Evolutionary conservation across 228 moss, liverwort and hornwort genomes (phyloP).

Genomic region (Sphagnum magellanicum): DNA sequence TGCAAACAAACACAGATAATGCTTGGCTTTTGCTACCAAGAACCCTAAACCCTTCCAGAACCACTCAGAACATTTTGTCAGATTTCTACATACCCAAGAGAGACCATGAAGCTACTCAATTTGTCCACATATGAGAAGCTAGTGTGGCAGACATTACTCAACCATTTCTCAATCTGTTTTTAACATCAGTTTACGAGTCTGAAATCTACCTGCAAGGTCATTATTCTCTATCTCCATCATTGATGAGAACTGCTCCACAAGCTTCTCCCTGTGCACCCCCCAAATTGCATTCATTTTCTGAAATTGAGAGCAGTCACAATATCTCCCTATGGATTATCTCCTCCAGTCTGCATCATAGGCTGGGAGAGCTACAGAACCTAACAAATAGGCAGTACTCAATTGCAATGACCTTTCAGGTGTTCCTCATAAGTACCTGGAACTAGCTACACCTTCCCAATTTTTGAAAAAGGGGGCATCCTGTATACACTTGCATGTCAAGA

Average conservation of each 20-base stretch:
- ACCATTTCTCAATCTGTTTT: not conserved
- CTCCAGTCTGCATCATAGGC: not conserved
- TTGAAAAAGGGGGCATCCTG: constrained; percentile 89
- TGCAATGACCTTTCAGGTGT: not conserved
- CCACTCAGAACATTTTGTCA: too few species aligned
- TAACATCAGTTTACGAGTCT: not conserved
- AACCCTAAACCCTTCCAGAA: too few species aligned
- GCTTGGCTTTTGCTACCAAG: not conserved
- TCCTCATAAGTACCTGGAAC: constrained; percentile 42
- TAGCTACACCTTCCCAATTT: constrained; percentile 82
- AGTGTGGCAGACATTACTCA: too few species aligned
- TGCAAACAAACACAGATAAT: not conserved
- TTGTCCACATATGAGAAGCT: too few species aligned
- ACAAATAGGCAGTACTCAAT: not conserved
- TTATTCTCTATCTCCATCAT: constrained; percentile 90
- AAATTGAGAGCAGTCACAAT: not conserved
- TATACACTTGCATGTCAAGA: constrained; percentile 87
- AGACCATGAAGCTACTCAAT: too few species aligned
- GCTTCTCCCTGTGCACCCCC: constrained; percentile 57
- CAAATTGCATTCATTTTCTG: not conserved
- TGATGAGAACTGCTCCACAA: constrained; percentile 92
- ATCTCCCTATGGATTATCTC: not conserved
- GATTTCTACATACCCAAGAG: too few species aligned
- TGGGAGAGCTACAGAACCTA: not conserved
- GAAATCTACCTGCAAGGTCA: constrained; percentile 57